A percentile compares a stretch with the other conserved stretches of the same genome.
Conservation (phyloP, 2,329 filamentous ascomycete species). For the Hirsutella minnesotensis region DNA sequence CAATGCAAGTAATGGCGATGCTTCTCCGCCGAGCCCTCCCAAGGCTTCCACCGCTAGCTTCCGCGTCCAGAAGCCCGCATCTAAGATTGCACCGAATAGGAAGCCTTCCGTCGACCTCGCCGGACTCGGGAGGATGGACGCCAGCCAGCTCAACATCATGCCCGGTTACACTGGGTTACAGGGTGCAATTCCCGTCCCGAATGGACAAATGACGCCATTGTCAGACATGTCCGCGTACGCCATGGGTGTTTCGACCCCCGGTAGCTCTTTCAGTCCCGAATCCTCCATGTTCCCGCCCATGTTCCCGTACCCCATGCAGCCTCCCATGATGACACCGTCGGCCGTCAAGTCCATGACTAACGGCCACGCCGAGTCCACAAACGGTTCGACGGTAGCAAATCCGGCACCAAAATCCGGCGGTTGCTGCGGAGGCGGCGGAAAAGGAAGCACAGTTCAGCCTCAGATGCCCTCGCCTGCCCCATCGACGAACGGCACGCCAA, state of each 20-base stretch:
- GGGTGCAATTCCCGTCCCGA: constrained; percentile 12
- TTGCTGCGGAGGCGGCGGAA: constrained; percentile 12
- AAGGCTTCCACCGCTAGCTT: constrained; percentile 21
- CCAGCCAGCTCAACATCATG: constrained; percentile 37
- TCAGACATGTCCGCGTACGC: constrained; percentile 15
- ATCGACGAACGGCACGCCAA: constrained; percentile 7
- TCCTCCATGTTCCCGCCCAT: constrained; percentile 17
- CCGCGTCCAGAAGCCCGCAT: constrained; percentile 32
- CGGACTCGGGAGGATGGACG: constrained; percentile 39
- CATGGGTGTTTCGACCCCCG: constrained; percentile 15
- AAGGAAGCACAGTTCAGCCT: constrained; percentile 2
- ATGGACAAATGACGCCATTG: constrained; percentile 7
- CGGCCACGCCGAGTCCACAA: constrained; percentile 10
- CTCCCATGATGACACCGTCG: constrained; percentile 10
- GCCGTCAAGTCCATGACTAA: constrained; percentile 9
- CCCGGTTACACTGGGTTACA: constrained; percentile 18
- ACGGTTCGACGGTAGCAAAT: constrained; percentile 6
- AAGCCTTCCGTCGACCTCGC: constrained; percentile 39
- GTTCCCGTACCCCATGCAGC: constrained; percentile 17
- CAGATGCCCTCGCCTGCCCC: constrained; percentile 7
- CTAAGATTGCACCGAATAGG: constrained; percentile 21
- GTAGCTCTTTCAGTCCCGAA: constrained; percentile 12
- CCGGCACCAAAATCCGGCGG: constrained; percentile 3
- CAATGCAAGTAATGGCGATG: constrained; percentile 12
- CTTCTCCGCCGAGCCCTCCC: constrained; percentile 17